Evolutionary conservation across 208 protist species (phyloP), one percentile per base, ranked within the genome.

Genomic region (Crithidia fasciculata): DNA sequence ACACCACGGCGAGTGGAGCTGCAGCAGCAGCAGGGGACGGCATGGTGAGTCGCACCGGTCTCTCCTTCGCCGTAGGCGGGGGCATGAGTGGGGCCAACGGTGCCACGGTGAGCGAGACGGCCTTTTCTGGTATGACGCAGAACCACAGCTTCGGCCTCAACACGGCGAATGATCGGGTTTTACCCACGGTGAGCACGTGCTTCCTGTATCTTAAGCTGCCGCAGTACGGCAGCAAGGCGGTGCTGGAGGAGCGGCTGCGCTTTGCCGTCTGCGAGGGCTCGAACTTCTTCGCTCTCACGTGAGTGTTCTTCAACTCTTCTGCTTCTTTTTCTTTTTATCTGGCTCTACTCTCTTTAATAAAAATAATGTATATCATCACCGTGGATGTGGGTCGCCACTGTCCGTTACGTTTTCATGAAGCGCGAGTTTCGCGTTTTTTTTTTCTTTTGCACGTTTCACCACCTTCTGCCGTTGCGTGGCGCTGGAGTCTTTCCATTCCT

Each of bases 161-260:
- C 59, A 55, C 53, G n/a, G 49, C 47, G 19, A 66, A 47, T n/a
- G 73, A 76, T 50, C 65, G 41, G 16, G 65, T 57, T 9, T 79
- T 99, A 61, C 98, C 98, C 4, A 94, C 92, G 0, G 95, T 97
- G 5, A 98, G 99, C 74, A 99, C 98, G 8, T 99, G 98, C 78
- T 98, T 96, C 43, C 70, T 95, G 52, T 97, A 98, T 69, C 76
- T 99, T 3, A 98, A 99, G 57, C 77, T 99, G 28, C 98, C 98
- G 2, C 82, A 75, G 64, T 99, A 99, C 78, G 84, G 85, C 56
- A 89, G 60, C 49, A 84, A 89, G 58, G 84, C 92, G 12, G 54
- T 95, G 10, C 71, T 96, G 50, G 74, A 90, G 60, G 68, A 80
- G 37, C 88, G 83, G n/a, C 78, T 97, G 56, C 78, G 74, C 12